Evolutionary conservation across 352 stramenopile species (phyloP).

Genomic region (Phytopythium chamaehyphon): DNA sequence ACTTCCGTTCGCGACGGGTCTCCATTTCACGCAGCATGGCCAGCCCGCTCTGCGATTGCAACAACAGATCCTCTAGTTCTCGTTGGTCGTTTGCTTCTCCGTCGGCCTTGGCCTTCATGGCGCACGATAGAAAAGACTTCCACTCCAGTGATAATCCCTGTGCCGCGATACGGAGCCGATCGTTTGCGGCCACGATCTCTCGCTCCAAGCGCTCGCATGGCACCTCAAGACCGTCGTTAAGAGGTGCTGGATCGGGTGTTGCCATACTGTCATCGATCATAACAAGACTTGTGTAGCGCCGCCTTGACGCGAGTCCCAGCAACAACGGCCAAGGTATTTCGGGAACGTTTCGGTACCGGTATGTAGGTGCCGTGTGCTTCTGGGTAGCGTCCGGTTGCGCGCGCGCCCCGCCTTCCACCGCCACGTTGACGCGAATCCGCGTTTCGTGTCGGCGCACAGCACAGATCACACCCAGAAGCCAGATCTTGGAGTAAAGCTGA

Average conservation of each 20-base stretch:
- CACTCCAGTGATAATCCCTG: slow-evolving; percentile 60
- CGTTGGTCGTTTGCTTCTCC: slow-evolving; percentile 1
- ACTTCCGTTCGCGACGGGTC: slow-evolving; percentile 26
- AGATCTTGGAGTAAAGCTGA: too few relatives aligned
- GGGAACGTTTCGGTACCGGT: too few relatives aligned
- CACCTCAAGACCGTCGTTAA: neutral
- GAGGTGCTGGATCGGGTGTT: neutral
- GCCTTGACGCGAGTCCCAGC: too few relatives aligned
- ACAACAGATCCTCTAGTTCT: slow-evolving; percentile 39
- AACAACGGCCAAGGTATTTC: too few relatives aligned
- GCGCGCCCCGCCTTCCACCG: too few relatives aligned
- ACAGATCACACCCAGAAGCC: too few relatives aligned
- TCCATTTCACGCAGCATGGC: slow-evolving; percentile 47
- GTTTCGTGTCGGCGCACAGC: too few relatives aligned
- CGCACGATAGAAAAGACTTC: slow-evolving; percentile 50
- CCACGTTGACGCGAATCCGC: too few relatives aligned
- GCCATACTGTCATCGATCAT: neutral
- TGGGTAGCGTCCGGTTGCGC: too few relatives aligned
- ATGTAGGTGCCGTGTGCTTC: too few relatives aligned
- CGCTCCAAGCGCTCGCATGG: neutral
- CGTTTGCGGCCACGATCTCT: neutral
- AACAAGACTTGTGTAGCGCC: neutral
- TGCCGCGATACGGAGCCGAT: neutral
- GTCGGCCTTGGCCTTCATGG: slow-evolving; percentile 39
- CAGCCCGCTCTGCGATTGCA: slow-evolving; percentile 48